phyloP scores from a whole-genome alignment of 495 filamentous ascomycete genomes.

The Neurospora tetraspora region DNA sequence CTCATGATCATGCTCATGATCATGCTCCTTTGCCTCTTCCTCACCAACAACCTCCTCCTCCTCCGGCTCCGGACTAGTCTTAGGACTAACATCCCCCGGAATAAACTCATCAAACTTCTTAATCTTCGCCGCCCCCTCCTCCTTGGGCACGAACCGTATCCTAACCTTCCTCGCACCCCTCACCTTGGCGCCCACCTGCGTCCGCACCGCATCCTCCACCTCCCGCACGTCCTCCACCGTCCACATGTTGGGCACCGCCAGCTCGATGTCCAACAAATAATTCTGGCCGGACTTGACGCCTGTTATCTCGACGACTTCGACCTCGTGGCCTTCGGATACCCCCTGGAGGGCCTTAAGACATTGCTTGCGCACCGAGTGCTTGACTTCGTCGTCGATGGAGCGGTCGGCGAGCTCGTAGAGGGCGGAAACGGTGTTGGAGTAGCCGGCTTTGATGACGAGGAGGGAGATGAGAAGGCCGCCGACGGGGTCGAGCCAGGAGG shows the following conservation, averaged over 20 bases:
- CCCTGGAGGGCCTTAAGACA: conserved; percentile 48
- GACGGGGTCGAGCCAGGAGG: conserved; percentile 89
- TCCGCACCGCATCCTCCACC: conserved; percentile 63
- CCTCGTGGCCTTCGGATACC: conserved; percentile 33
- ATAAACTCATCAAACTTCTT: conserved; percentile 75
- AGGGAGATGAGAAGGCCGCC: conserved; percentile 83
- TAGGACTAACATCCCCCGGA: conserved; percentile 48
- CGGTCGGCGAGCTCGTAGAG: conserved; percentile 82
- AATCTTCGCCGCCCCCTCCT: conserved; percentile 37
- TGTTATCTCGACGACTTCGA: conserved; percentile 60
- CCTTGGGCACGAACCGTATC: conserved; percentile 69
- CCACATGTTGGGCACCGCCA: conserved; percentile 66
- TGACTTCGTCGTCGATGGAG: conserved; percentile 77
- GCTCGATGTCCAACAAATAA: conserved; percentile 78
- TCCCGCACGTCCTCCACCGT: conserved; percentile 55
- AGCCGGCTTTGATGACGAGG: conserved; percentile 87
- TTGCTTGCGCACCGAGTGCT: conserved; percentile 52
- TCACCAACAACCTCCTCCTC: conserved; percentile 22
- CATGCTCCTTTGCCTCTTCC: conserved; percentile 32
- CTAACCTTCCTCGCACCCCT: conserved; percentile 72
- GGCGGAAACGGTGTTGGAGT: conserved; percentile 70
- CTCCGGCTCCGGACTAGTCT: conserved; percentile 58
- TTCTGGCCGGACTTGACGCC: conserved; percentile 94
- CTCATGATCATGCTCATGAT: conserved; percentile 18
- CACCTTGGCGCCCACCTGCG: conserved; percentile 59